Base-by-base conservation (phyloP, 1,284 basidiomycete genomes). In the Ceraceosorus bombacis region DNA sequence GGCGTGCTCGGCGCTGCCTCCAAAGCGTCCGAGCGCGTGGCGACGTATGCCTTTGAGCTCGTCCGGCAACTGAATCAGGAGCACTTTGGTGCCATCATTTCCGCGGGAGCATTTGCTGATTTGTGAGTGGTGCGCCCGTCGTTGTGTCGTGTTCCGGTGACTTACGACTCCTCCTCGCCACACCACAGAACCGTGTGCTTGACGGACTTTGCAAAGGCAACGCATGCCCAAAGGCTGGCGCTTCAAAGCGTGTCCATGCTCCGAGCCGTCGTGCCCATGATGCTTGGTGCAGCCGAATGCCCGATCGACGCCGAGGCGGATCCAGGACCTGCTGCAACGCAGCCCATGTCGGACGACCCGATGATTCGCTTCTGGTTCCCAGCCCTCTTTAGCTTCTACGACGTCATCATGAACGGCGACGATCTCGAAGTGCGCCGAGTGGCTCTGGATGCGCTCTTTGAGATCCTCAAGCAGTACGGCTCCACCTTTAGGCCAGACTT, bases 371-470 rank as follows among this genome's bases (percentile, higher is more conserved):
- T 88, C 80, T 99, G 95, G 95, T 93, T 90, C 81, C 95, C 95
- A 0, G 86, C 93, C 4, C 82, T 98, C 15, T 95, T 98, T 76
- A 88, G 89, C 27, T 97, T 97, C 81, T 97, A 95, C 80, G 95
- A 98, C 78, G 93, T 99, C 63, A 94, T 98, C 78, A 99, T 99
- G 95, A 98, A 96, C 63, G 95, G 92, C 12, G 96, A 98, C 79
- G 95, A 99, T 76, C 81, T 99, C 48, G 95, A 99, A 83, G 93
- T 99, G 60, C 85, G 96, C 65, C 85, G 76, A 15, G 74, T 77
- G 9, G 93, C 96, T 0, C 82, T 99, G 38, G 93, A 98, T 79
- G 95, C 93, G 27, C 81, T 98, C 46, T 99, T 98, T 78, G 86
- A 86, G 37, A 94, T 93, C 0, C 83, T 99, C 71, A 97, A 96